Evolutionary conservation across 306 rosid species (phyloP).

Genomic region (Carpinus viminea): DNA sequence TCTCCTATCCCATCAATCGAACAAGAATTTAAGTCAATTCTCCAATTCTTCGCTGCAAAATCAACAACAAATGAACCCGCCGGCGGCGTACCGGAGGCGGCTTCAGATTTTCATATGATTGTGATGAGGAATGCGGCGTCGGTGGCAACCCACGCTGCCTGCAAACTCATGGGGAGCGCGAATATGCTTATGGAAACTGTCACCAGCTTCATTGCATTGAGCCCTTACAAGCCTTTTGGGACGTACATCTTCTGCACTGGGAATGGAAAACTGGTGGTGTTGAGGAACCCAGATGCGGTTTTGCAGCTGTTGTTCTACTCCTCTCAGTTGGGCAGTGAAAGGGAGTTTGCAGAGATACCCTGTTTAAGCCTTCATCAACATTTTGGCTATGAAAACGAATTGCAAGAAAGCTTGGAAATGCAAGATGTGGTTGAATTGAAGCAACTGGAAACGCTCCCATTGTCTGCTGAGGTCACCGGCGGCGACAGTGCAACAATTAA

Average conservation of each 20-base stretch:
- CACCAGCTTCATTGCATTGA: constrained; percentile 45
- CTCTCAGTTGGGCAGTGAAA: constrained; percentile 38
- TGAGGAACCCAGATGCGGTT: constrained; percentile 65
- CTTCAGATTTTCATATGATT: constrained; percentile 30
- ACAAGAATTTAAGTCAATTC: constrained; percentile 19
- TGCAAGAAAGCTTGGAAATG: constrained; percentile 35
- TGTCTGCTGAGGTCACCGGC: constrained; percentile 31
- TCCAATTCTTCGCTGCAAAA: constrained; percentile 32
- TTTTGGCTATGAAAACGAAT: constrained; percentile 35
- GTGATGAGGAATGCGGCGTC: constrained; percentile 59
- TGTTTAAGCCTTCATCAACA: constrained; percentile 49
- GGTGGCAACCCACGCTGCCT: constrained; percentile 61
- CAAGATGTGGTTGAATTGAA: constrained; percentile 38
- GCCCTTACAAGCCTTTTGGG: constrained; percentile 88
- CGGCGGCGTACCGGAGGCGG: background rate
- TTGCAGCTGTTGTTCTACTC: constrained; percentile 64
- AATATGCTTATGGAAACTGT: constrained; percentile 56
- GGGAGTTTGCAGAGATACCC: constrained; percentile 30
- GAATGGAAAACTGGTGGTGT: constrained; percentile 40
- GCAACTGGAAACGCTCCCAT: constrained; percentile 44
- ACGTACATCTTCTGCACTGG: constrained; percentile 59
- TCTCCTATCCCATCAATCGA: constrained; percentile 55
- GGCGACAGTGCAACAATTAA: constrained; percentile 21
- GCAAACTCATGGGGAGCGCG: constrained; percentile 69
- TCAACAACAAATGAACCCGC: background rate